Base-by-base conservation (phyloP, 139 green algal genomes). In the Penium margaritaceum region DNA sequence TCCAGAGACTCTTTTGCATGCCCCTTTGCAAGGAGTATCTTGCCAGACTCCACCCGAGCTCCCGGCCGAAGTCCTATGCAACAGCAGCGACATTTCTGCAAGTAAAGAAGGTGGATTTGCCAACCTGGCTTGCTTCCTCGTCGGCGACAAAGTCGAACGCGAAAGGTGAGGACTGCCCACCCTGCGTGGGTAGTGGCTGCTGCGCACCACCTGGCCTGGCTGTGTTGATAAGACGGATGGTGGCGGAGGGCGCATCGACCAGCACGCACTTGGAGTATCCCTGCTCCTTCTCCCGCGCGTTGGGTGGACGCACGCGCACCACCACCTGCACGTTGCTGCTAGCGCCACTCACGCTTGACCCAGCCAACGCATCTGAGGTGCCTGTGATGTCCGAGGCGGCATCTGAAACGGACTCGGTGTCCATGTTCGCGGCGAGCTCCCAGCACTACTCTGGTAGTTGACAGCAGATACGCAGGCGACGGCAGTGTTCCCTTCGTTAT, bases 91-190 rank as follows among this genome's bases (percentile, higher is more conserved):
- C 12, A 51, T 51, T 51, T 58, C n/a, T n/a, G 24, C 17, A 38
- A 51, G 17, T 5, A 32, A 21, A 76, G 35, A 53, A 12, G 3
- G 24, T 30, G 15, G 0, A 57, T 47, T 76, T 36, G 27, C 27
- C 5, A 62, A 79, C 72, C 74, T 81, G 74, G 5, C 5, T 17
- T 7, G 64, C 32, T 0, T 34, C 67, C 36, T 76, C 75, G 39
- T 78, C 75, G 3, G 75, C 75, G 2, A 81, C 46, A 27, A 70
- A 55, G 43, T 81, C 75, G 21, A 81, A 81, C 4, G 61, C 73
- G 33, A 81, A 81, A 21, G 12, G 29, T 37, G 71, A 78, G 24
- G 74, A 24, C 5, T 32, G 29, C 15, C 66, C 66, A 12, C 27
- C 34, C n/a, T 53, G 33, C 15, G 5, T 4, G 7, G 77, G 19